phyloP scores from a whole-genome alignment of 495 filamentous ascomycete genomes.

The Cladorrhinum samala region DNA sequence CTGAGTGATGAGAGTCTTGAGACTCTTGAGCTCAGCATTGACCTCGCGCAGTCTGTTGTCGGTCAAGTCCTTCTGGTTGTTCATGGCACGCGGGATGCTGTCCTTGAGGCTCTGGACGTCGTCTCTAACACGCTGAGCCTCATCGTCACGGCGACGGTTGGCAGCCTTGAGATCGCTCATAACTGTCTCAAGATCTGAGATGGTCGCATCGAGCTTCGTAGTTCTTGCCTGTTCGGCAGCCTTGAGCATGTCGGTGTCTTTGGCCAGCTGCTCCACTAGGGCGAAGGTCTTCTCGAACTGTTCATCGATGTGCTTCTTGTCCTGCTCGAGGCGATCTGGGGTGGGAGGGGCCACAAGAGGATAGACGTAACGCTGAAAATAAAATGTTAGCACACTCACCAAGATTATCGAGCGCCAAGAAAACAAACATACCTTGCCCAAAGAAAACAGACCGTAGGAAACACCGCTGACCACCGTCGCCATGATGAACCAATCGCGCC shows the following conservation, averaged over 20 bases:
- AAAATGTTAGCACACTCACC: slow-evolving; percentile 17
- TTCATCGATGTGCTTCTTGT: slow-evolving; percentile 87
- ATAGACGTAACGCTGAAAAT: slow-evolving; percentile 69
- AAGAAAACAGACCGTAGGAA: slow-evolving; percentile 76
- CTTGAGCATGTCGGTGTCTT: slow-evolving; percentile 84
- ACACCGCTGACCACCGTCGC: slow-evolving; percentile 84
- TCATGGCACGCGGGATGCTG: slow-evolving; percentile 78
- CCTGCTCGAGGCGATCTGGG: slow-evolving; percentile 82
- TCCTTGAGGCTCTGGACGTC: slow-evolving; percentile 78
- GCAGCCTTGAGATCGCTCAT: slow-evolving; percentile 73
- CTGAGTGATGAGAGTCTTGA: slow-evolving; percentile 82
- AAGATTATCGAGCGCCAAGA: neutral
- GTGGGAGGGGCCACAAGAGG: slow-evolving; percentile 92
- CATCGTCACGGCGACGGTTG: slow-evolving; percentile 73
- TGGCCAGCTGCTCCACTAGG: slow-evolving; percentile 82
- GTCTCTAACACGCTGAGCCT: slow-evolving; percentile 75
- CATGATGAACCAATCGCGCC: slow-evolving; percentile 98
- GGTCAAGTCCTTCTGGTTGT: slow-evolving; percentile 76
- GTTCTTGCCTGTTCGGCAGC: slow-evolving; percentile 77
- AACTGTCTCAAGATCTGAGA: slow-evolving; percentile 78
- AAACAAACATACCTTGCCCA: slow-evolving; percentile 60
- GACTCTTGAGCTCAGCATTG: slow-evolving; percentile 79
- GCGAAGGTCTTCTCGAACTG: slow-evolving; percentile 87
- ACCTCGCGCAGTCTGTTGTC: slow-evolving; percentile 80
- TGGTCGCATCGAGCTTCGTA: slow-evolving; percentile 72